phyloP scores from a whole-genome alignment of 345 rosid genomes.

The Eucalyptus tenuipes region DNA sequence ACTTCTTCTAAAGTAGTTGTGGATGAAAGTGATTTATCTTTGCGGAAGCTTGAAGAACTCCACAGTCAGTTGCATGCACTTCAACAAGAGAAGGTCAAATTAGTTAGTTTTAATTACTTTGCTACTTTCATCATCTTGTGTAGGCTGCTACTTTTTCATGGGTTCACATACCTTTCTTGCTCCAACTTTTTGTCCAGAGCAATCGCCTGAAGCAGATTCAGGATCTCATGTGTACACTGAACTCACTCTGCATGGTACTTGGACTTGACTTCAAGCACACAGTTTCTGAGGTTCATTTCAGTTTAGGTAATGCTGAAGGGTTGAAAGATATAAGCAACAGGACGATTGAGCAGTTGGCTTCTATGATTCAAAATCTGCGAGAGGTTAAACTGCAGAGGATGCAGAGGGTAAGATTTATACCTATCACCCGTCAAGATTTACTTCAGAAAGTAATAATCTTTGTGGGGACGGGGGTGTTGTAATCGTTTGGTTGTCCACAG shows the following conservation, averaged over 20 bases:
- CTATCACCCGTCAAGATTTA: neutral
- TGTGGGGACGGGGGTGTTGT: neutral
- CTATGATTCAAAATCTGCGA: conserved; percentile 34
- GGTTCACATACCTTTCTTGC: neutral
- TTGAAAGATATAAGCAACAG: conserved; percentile 40
- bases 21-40: conserved; percentile 70
- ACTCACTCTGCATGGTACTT: conserved; percentile 57
- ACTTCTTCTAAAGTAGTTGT: conserved; percentile 10
- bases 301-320: conserved; percentile 36
- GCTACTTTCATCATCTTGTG: neutral
- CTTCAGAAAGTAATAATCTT: neutral
- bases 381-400: conserved; percentile 80
- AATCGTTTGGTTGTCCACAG: conserved; percentile 14
- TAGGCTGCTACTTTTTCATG: neutral
- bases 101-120: neutral
- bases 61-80: conserved; percentile 50
- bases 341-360: conserved; percentile 36
- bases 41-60: conserved; percentile 70
- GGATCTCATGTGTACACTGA: conserved; percentile 29
- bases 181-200: conserved; percentile 21
- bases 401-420: conserved; percentile 43
- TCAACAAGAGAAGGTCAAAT: conserved; percentile 60
- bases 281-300: conserved; percentile 45
- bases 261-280: conserved; percentile 61
- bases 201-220: conserved; percentile 57